These are phyloP conservation scores for Pilasporangium apinafurcum DNA, from an alignment of 352 stramenopile species.

Conservation along the genomic window DNA sequence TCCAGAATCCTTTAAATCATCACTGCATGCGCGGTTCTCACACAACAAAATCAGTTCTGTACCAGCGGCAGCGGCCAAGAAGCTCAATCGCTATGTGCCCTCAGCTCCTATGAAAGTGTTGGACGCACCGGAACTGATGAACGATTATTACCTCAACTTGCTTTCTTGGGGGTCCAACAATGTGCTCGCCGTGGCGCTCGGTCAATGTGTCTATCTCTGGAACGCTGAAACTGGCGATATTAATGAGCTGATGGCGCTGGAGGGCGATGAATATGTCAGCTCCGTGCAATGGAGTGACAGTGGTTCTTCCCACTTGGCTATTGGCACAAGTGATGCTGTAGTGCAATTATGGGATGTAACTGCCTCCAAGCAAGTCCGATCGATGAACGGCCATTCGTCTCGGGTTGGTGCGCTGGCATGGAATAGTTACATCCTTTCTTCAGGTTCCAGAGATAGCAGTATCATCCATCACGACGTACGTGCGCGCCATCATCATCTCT, in stretches of 20 bases:
- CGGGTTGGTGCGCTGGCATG: constrained; percentile 94
- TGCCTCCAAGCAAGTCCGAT: constrained; percentile 88
- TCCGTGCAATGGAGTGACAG: constrained; percentile 95
- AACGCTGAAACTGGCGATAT: constrained; percentile 95
- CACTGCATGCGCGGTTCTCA: constrained; percentile 90
- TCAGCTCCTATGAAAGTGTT: constrained; percentile 94
- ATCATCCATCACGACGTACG: constrained; percentile 88
- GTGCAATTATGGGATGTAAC: constrained; percentile 98
- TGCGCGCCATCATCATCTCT: constrained; percentile 79
- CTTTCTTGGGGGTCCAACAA: constrained; percentile 97
- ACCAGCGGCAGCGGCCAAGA: constrained; percentile 65
- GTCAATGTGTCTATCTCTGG: constrained; percentile 98
- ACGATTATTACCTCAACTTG: constrained; percentile 99
- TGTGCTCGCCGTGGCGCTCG: constrained; percentile 95
- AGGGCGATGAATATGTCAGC: constrained; percentile 93
- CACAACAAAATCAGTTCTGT: constrained; percentile 91
- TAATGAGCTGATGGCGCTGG: constrained; percentile 89
- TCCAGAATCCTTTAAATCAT: constrained; percentile 92
- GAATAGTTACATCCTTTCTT: constrained; percentile 94
- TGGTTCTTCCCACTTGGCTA: constrained; percentile 82
- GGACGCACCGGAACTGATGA: constrained; percentile 96
- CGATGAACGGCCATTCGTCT: constrained; percentile 90
- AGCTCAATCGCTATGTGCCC: constrained; percentile 94
- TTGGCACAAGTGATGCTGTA: constrained; percentile 92
- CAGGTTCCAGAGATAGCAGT: constrained; percentile 90